Evolutionary conservation across 164 flowering plant genomes (phyloP).

Genomic region (Houttuynia cordata): DNA sequence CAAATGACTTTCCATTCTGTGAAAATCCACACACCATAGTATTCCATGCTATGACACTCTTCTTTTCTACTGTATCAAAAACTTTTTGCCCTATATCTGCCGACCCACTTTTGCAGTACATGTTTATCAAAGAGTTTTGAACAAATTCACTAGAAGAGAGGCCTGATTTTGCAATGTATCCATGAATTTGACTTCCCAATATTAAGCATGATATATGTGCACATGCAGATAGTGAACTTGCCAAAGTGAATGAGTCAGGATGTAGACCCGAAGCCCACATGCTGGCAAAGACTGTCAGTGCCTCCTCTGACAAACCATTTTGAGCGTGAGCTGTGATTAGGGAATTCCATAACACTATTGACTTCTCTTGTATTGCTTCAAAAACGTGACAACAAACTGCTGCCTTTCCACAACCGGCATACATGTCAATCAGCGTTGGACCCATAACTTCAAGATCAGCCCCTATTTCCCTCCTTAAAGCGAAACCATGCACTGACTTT

Average conservation of each 20-base stretch:
- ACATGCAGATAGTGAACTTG: constrained; percentile 59
- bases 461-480: constrained; percentile 31
- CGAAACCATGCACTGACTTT: constrained; percentile 51
- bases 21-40: constrained; percentile 60
- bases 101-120: constrained; percentile 62
- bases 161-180: constrained; percentile 33
- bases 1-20: constrained; percentile 47
- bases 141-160: constrained; percentile 40
- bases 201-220: constrained; percentile 22
- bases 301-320: constrained; percentile 39
- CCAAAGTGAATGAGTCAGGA: constrained; percentile 53
- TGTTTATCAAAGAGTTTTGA: constrained; percentile 55
- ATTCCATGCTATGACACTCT: constrained; percentile 60
- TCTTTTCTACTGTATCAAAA: constrained; percentile 21
- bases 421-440: constrained; percentile 40
- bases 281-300: constrained; percentile 28
- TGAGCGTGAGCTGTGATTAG: constrained; percentile 39
- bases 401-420: constrained; percentile 36
- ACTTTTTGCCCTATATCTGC: constrained; percentile 34
- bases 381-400: constrained; percentile 25
- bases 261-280: constrained; percentile 30
- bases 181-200: constrained; percentile 55
- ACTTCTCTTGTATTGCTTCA: constrained; percentile 19
- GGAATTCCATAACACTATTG: constrained; percentile 53
- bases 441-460: constrained; percentile 29